Evolutionary conservation across 2,329 filamentous ascomycete species (phyloP).

Genomic region (Microdochium nivale): DNA sequence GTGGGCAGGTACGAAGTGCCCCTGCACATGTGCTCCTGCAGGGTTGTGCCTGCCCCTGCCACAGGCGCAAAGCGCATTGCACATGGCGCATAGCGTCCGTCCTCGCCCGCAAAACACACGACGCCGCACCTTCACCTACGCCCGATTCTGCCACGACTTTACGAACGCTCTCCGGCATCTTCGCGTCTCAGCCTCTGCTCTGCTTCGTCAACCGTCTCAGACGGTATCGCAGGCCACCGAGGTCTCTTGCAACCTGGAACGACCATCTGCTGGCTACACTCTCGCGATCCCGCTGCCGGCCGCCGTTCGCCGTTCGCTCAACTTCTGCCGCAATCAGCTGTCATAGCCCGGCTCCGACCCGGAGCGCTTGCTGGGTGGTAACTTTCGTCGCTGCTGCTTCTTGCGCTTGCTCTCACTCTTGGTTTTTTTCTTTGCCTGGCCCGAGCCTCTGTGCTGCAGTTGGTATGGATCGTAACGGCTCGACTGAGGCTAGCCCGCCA

Average conservation of each 20-base stretch:
- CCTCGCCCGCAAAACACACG: neutral
- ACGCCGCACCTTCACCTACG: neutral
- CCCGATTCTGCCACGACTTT: neutral
- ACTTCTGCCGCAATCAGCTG: too few species aligned
- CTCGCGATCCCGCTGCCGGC: too few species aligned
- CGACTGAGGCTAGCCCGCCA: constrained; percentile 4
- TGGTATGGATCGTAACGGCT: constrained; percentile 12
- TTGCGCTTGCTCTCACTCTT: neutral
- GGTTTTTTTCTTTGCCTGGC: too few species aligned
- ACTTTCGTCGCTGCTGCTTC: too few species aligned
- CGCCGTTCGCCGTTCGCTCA: too few species aligned
- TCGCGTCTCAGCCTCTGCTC: neutral
- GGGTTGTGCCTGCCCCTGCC: neutral
- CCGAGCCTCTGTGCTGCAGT: constrained; percentile 6
- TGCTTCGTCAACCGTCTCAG: neutral
- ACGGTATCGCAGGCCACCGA: neutral
- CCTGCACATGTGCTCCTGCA: too few species aligned
- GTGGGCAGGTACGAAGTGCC: too few species aligned
- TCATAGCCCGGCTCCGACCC: too few species aligned
- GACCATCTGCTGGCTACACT: neutral
- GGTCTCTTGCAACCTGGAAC: too few species aligned
- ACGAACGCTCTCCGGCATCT: neutral
- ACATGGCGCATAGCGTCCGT: neutral
- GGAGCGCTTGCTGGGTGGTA: too few species aligned
- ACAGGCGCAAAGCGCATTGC: neutral